Conservation (phyloP, 2,329 filamentous ascomycete genomes). For the Paecilomyces variotii region DNA sequence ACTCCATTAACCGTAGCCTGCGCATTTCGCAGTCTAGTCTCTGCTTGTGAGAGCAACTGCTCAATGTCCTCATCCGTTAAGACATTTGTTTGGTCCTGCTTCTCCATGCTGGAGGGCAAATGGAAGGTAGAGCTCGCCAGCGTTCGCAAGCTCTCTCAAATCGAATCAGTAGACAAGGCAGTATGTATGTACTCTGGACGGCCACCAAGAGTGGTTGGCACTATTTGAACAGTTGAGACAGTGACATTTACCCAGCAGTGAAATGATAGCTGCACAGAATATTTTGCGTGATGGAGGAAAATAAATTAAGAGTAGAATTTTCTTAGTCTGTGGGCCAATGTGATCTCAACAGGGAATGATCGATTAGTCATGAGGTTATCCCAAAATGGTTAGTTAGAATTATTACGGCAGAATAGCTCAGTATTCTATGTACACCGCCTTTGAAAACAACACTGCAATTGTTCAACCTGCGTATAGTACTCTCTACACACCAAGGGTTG, state of each 20-base stretch:
- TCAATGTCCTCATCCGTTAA: conserved; percentile 58
- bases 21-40: conserved; percentile 44
- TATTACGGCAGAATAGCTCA: background rate
- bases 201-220: background rate
- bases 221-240: background rate
- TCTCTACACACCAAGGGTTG: background rate
- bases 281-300: background rate
- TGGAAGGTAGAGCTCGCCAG: background rate
- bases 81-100: conserved; percentile 19
- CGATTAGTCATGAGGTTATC: background rate
- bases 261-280: background rate
- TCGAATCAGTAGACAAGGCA: background rate
- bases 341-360: background rate
- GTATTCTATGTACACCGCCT: background rate
- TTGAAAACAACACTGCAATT: background rate
- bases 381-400: no score
- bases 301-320: background rate
- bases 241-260: background rate
- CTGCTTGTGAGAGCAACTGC: conserved; percentile 55
- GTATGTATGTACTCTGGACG: background rate
- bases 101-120: background rate
- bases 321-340: background rate
- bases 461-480: background rate
- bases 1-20: conserved; percentile 12
- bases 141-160: background rate